Evolutionary conservation across 1,284 basidiomycete genomes (phyloP).

Genomic region (Ceratobasidium sp.): DNA sequence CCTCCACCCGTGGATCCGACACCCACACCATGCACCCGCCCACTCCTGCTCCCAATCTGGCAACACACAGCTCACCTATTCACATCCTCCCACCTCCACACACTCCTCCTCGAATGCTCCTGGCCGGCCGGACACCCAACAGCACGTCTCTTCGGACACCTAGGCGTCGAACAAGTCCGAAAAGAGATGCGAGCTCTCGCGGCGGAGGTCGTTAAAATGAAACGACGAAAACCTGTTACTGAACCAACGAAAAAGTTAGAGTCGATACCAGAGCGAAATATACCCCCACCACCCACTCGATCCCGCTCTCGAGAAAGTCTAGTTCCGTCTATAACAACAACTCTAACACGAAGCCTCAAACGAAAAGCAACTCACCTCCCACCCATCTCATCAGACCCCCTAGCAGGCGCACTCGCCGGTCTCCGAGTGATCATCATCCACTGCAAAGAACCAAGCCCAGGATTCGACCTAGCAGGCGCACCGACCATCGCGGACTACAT

Average conservation of each 20-base stretch:
- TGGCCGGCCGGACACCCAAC: conserved; percentile 75
- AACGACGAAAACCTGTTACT: no score
- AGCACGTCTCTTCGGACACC: conserved; percentile 77
- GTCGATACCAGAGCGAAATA: no score
- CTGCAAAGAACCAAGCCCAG: conserved; percentile 77
- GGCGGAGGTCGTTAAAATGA: conserved; percentile 69
- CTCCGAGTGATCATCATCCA: conserved; percentile 80
- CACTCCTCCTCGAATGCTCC: conserved; percentile 87
- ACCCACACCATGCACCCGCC: conserved; percentile 63
- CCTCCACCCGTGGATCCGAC: no score
- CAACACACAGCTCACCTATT: conserved; percentile 4
- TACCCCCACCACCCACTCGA: background rate
- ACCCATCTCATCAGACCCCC: conserved; percentile 54
- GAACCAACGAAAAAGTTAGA: no score
- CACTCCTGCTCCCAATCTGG: conserved; percentile 47
- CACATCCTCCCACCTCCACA: conserved; percentile 60
- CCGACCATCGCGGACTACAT: conserved; percentile 57
- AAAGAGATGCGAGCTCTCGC: conserved; percentile 76
- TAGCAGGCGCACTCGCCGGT: conserved; percentile 68
- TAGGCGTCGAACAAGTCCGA: conserved; percentile 77
- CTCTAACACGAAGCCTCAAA: conserved; percentile 28
- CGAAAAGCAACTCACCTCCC: conserved; percentile 40
- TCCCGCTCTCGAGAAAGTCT: background rate
- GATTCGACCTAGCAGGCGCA: conserved; percentile 55
- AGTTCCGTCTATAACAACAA: no score